Conservation (phyloP, 2,329 filamentous ascomycete genomes). For the Rhexocercosporidium sp. region DNA sequence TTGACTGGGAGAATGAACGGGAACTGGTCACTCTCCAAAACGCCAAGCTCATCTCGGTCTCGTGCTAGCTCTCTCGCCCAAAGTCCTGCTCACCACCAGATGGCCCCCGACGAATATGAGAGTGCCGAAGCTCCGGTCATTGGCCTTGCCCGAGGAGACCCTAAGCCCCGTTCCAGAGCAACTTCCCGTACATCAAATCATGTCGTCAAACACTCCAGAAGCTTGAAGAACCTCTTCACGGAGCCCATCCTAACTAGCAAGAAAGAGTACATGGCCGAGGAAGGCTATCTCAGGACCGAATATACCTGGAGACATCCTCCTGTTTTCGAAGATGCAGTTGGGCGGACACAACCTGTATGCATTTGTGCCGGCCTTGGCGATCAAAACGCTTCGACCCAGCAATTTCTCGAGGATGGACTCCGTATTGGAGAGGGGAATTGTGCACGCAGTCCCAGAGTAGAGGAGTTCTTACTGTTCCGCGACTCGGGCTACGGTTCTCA, state of each 20-base stretch:
- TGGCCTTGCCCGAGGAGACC: slow-evolving; percentile 23
- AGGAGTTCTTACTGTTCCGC: slow-evolving; percentile 28
- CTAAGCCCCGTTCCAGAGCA: slow-evolving; percentile 5
- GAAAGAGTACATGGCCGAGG: slow-evolving; percentile 33
- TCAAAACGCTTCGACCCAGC: background rate
- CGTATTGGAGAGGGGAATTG: background rate
- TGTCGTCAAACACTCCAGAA: background rate
- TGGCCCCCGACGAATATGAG: slow-evolving; percentile 12
- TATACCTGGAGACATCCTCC: slow-evolving; percentile 40
- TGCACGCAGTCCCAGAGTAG: background rate
- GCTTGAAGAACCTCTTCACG: background rate
- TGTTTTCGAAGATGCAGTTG: slow-evolving; percentile 28
- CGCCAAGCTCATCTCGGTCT: background rate
- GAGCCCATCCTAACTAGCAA: slow-evolving; percentile 35
- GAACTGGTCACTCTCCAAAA: slow-evolving; percentile 24
- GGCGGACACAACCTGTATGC: slow-evolving; percentile 28
- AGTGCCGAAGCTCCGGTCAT: slow-evolving; percentile 27
- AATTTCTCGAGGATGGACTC: slow-evolving; percentile 19
- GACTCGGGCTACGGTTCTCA: slow-evolving; percentile 31
- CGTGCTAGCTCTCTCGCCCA: background rate
- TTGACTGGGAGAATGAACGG: slow-evolving; percentile 17
- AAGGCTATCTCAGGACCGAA: slow-evolving; percentile 35
- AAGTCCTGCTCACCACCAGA: background rate
- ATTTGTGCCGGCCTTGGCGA: slow-evolving; percentile 26
- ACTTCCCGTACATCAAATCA: slow-evolving; percentile 15